These are phyloP conservation scores for Circinella minor DNA, from an alignment of 371 early-diverging fungal genomes.

Conservation along the genomic window DNA sequence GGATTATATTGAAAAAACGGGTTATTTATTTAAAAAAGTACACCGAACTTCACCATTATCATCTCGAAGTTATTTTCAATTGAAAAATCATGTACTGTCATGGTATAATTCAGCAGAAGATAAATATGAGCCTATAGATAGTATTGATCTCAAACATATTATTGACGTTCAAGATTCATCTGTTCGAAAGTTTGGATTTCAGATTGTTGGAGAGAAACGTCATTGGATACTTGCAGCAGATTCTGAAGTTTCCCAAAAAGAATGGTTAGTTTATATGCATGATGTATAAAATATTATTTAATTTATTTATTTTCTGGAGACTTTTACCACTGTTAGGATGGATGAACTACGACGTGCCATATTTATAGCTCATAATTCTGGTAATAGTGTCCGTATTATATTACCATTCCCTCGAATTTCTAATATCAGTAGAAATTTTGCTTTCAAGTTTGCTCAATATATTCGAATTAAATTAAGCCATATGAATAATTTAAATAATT, in stretches of 20 bases:
- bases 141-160: conserved; percentile 67
- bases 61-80: conserved; percentile 69
- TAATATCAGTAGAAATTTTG: conserved; percentile 54
- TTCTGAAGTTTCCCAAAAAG: conserved; percentile 49
- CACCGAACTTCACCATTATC: conserved; percentile 49
- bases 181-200: conserved; percentile 56
- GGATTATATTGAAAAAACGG: conserved; percentile 62
- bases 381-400: conserved; percentile 65
- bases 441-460: conserved; percentile 60
- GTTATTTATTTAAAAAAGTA: conserved; percentile 65
- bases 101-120: conserved; percentile 68
- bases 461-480: conserved; percentile 60
- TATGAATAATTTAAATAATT: conserved; percentile 39
- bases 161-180: conserved; percentile 51
- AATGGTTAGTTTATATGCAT: conserved; percentile 38
- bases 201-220: conserved; percentile 47
- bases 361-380: conserved; percentile 64
- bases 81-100: conserved; percentile 66
- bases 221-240: conserved; percentile 53
- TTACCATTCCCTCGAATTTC: conserved; percentile 56
- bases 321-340: conserved; percentile 27
- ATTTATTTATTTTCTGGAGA: not conserved
- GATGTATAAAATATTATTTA: not conserved
- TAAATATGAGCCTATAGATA: conserved; percentile 67
- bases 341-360: conserved; percentile 62